These are phyloP conservation scores for Multifurca ochricompacta DNA, from an alignment of 768 basidiomycete species.

Conservation along the genomic window DNA sequence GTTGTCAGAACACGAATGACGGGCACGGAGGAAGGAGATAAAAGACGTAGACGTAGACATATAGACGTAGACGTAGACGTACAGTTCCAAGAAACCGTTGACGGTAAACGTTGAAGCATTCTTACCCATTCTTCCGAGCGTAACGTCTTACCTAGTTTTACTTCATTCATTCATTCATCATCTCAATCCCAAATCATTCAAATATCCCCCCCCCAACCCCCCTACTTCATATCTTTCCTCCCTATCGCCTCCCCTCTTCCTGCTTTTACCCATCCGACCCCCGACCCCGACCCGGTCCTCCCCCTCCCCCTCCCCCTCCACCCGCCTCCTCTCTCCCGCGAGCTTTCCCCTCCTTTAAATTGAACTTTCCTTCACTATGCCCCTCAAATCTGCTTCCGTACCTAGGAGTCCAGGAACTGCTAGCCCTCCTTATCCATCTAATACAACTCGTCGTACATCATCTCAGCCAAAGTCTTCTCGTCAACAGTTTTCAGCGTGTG, in stretches of 20 bases:
- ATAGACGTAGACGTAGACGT: slow-evolving; percentile 11
- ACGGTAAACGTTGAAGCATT: slow-evolving; percentile 12
- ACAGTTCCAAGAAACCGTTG: slow-evolving; percentile 21
- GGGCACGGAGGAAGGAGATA: slow-evolving; percentile 17
- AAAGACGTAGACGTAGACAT: neutral
- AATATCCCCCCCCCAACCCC: slow-evolving; percentile 22
- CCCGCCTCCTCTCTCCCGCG: neutral
- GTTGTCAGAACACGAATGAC: slow-evolving; percentile 8
- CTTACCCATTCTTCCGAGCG: slow-evolving; percentile 18
- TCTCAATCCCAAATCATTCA: slow-evolving; percentile 17
- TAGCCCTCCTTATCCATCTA: slow-evolving; percentile 30
- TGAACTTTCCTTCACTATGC: slow-evolving; percentile 20
- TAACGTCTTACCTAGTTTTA: slow-evolving; percentile 13
- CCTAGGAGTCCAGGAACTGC: slow-evolving; percentile 24
- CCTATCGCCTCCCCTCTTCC: slow-evolving; percentile 19
- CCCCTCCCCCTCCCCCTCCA: slow-evolving; percentile 5
- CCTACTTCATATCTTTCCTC: slow-evolving; percentile 10
- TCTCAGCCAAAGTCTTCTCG: slow-evolving; percentile 63
- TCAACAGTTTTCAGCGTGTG: slow-evolving; percentile 89
- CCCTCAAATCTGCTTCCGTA: slow-evolving; percentile 25
- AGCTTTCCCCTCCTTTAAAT: no score
- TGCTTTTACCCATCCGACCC: no score
- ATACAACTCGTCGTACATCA: slow-evolving; percentile 26
- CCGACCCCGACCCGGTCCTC: no score
- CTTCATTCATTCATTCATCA: no score